A percentile compares a stretch with the other conserved stretches of the same genome.
Conservation (phyloP, 257 asterid species). For the Cinchona pubescens region DNA sequence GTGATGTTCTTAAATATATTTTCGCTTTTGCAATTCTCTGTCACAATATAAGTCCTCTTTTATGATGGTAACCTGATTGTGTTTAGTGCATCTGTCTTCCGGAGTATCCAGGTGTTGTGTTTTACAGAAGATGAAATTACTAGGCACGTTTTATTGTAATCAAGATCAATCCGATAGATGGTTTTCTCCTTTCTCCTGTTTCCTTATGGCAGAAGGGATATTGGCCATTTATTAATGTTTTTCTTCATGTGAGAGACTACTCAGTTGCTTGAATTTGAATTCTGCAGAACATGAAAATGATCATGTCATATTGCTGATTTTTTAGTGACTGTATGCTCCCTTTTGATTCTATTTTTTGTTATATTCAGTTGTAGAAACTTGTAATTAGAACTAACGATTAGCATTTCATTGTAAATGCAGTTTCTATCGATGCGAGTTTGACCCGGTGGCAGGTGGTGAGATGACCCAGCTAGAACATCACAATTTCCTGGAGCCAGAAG, state of each 20-base stretch:
- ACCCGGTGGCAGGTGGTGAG: slow-evolving; percentile 70
- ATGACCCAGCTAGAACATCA: slow-evolving; percentile 82
- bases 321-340: background rate
- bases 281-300: background rate
- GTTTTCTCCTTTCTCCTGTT: background rate
- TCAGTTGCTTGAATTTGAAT: background rate
- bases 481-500: slow-evolving; percentile 72
- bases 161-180: background rate
- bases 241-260: background rate
- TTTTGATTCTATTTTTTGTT: background rate
- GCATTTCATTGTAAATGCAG: slow-evolving; percentile 37
- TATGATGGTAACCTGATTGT: background rate
- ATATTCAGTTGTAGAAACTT: background rate
- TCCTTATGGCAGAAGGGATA: background rate
- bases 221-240: background rate
- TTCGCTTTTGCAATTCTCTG: background rate
- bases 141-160: background rate
- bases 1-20: background rate
- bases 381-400: background rate
- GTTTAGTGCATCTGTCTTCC: background rate
- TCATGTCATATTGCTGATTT: background rate
- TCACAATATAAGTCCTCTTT: background rate
- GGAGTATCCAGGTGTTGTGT: background rate
- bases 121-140: background rate
- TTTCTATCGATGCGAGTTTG: slow-evolving; percentile 74